phyloP scores from a whole-genome alignment of 352 stramenopile species.

The Pythium diclinum region DNA sequence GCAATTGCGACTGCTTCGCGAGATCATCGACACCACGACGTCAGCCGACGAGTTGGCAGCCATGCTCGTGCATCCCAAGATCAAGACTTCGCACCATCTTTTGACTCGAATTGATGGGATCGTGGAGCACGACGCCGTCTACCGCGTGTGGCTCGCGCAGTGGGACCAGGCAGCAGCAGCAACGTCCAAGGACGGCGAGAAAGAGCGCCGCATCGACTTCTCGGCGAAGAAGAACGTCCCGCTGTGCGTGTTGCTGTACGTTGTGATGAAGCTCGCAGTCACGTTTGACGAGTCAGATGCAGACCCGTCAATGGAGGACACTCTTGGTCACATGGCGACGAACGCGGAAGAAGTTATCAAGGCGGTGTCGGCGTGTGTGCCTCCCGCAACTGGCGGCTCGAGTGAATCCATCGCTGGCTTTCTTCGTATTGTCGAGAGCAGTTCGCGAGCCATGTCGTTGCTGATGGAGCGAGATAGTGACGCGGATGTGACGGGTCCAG shows the following conservation, averaged over 20 bases:
- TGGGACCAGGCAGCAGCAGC: conserved; percentile 8
- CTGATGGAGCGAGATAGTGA: neutral
- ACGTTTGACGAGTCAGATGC: conserved; percentile 2
- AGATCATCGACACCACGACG: conserved; percentile 27
- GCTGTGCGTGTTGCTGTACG: conserved; percentile 40
- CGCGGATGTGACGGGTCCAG: neutral
- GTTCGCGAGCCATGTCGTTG: neutral
- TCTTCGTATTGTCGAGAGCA: neutral
- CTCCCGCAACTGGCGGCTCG: neutral
- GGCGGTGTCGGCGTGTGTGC: neutral
- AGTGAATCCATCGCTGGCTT: neutral
- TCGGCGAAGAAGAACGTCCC: conserved; percentile 32
- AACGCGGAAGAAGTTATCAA: neutral
- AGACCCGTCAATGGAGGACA: neutral
- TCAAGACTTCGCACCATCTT: conserved; percentile 32
- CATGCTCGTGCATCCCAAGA: conserved; percentile 51
- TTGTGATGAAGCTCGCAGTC: conserved; percentile 33
- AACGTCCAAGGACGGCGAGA: neutral
- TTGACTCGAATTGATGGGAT: conserved; percentile 21
- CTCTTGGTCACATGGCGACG: neutral
- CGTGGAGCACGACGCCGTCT: conserved; percentile 1
- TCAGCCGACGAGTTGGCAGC: conserved; percentile 27
- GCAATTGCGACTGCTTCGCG: conserved; percentile 46
- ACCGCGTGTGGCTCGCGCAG: conserved; percentile 10
- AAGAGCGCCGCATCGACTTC: conserved; percentile 35